phyloP scores from a whole-genome alignment of 192 early-diverging fungal species.

The Coemansia guatemalensis region DNA sequence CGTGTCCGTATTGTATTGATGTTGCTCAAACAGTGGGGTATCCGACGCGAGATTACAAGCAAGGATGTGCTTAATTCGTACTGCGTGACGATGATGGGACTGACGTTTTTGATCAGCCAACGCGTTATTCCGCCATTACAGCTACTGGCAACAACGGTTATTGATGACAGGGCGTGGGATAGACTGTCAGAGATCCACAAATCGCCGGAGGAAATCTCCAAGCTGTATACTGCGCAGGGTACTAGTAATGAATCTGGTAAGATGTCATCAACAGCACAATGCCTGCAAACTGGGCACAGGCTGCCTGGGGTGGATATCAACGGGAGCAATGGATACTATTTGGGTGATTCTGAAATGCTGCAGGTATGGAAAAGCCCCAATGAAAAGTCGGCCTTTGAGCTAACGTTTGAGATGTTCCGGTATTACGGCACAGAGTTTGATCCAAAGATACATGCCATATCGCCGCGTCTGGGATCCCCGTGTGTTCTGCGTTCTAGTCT shows the following conservation, averaged over 20 bases:
- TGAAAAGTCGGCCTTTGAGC: constrained; percentile 11
- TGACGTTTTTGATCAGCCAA: constrained; percentile 37
- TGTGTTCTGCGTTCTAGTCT: constrained; percentile 29
- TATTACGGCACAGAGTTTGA: constrained; percentile 37
- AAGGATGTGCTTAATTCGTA: constrained; percentile 38
- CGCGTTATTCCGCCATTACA: constrained; percentile 46
- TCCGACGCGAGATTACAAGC: constrained; percentile 12
- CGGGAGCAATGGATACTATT: constrained; percentile 12
- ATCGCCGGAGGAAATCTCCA: constrained; percentile 8
- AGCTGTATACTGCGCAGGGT: constrained; percentile 3
- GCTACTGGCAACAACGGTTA: constrained; percentile 9
- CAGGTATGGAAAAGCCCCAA: constrained; percentile 31
- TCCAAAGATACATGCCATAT: constrained; percentile 28
- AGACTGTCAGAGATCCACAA: constrained; percentile 4
- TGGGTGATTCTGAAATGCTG: not conserved
- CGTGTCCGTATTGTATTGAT: constrained; percentile 28
- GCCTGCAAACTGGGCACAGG: constrained; percentile 1
- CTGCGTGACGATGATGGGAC: constrained; percentile 37
- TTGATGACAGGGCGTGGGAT: constrained; percentile 10
- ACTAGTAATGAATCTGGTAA: not conserved
- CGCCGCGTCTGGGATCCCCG: constrained; percentile 27
- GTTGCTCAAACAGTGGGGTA: constrained; percentile 36
- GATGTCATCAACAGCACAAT: not conserved
- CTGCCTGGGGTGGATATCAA: constrained; percentile 13
- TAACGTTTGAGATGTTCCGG: constrained; percentile 33